Evolutionary conservation across 2,329 filamentous ascomycete species (phyloP).

Genomic region (Fusarium cicatricum): DNA sequence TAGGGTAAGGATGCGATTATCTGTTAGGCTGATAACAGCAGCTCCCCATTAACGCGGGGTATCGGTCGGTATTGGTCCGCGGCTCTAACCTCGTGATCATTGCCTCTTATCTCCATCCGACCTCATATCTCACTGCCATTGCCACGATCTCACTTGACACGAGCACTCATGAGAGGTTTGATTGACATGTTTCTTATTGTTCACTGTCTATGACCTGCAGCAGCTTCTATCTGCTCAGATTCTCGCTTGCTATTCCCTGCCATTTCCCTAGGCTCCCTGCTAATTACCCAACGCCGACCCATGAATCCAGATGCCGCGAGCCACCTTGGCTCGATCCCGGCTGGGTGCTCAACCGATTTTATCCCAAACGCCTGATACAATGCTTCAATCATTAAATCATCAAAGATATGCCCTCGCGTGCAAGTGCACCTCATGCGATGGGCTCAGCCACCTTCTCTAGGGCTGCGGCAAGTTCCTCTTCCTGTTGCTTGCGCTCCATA

Average conservation of each 20-base stretch:
- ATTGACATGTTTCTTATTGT: constrained; percentile 20
- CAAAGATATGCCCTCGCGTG: constrained; percentile 28
- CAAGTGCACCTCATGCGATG: constrained; percentile 39
- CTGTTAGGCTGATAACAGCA: constrained; percentile 28
- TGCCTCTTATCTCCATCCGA: constrained; percentile 23
- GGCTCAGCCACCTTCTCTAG: constrained; percentile 41
- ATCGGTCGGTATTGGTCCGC: constrained; percentile 15
- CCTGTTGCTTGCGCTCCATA: constrained; percentile 73
- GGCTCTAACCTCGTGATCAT: constrained; percentile 37
- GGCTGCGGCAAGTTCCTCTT: constrained; percentile 48
- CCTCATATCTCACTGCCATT: constrained; percentile 21
- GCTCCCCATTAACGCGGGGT: constrained; percentile 36
- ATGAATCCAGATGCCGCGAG: constrained; percentile 27
- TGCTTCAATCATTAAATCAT: constrained; percentile 43
- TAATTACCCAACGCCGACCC: constrained; percentile 36
- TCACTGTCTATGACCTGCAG: constrained; percentile 22
- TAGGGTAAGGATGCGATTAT: background rate
- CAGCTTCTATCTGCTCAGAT: constrained; percentile 20
- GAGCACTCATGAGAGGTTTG: constrained; percentile 1
- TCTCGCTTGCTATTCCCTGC: constrained; percentile 21
- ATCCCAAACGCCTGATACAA: constrained; percentile 41
- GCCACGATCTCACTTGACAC: constrained; percentile 4
- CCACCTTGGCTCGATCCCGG: constrained; percentile 13
- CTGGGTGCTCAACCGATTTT: constrained; percentile 21
- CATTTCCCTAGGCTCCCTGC: constrained; percentile 12